Conservation (phyloP, 805 yeast species). For the Candida ipomoeae region DNA sequence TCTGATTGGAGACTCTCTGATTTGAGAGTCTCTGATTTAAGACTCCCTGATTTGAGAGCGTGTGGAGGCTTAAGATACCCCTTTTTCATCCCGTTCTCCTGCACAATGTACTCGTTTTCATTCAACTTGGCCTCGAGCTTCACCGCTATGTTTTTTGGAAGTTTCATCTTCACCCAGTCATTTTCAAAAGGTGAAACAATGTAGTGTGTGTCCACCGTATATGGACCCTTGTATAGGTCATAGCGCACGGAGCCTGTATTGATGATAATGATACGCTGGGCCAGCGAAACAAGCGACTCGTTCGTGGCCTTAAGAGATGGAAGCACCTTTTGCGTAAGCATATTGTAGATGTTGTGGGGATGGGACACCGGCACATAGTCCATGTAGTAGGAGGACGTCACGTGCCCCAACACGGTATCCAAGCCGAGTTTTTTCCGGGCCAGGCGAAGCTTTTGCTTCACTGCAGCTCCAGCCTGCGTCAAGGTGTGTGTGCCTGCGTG, state of each 20-base stretch:
- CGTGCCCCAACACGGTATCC: slow-evolving; percentile 56
- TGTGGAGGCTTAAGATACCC: neutral
- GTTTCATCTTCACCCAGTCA: slow-evolving; percentile 63
- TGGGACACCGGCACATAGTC: slow-evolving; percentile 55
- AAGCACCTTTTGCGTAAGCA: slow-evolving; percentile 56
- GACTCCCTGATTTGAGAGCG: neutral
- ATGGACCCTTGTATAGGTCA: slow-evolving; percentile 80
- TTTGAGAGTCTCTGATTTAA: no score
- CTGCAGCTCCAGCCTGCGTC: slow-evolving; percentile 40
- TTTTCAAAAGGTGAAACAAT: slow-evolving; percentile 84
- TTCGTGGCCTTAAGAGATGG: slow-evolving; percentile 36
- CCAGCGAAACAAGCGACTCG: slow-evolving; percentile 4
- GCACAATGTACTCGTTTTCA: slow-evolving; percentile 36
- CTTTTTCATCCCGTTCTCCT: neutral
- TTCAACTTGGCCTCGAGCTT: slow-evolving; percentile 56
- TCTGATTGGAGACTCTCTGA: no score
- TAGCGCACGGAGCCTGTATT: slow-evolving; percentile 89
- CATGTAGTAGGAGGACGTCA: slow-evolving; percentile 61
- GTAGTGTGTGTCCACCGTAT: slow-evolving; percentile 73
- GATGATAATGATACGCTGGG: slow-evolving; percentile 51
- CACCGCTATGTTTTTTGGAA: slow-evolving; percentile 58
- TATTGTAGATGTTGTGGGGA: slow-evolving; percentile 51
- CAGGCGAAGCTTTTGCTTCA: slow-evolving; percentile 42
- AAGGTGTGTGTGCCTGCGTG: slow-evolving; percentile 53
- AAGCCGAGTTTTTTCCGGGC: slow-evolving; percentile 49